A percentile compares a stretch with the other conserved stretches of the same genome.
Evolutionary conservation across 768 basidiomycete genomes (phyloP).

Genomic region (Termitomyces eurrhizus): DNA sequence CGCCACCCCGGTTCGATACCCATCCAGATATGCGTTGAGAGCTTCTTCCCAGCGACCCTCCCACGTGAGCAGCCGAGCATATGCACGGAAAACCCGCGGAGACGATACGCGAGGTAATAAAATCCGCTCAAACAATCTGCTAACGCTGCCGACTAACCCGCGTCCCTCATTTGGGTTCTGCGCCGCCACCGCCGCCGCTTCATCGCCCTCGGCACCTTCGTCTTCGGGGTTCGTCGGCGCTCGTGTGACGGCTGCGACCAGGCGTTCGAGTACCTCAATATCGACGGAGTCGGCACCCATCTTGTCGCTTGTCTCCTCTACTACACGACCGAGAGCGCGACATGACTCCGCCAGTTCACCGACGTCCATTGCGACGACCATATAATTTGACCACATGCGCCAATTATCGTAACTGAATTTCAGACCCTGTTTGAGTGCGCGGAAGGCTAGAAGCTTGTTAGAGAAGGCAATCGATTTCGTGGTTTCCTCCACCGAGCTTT

Average conservation of each 20-base stretch:
- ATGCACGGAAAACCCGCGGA: slow-evolving; percentile 75
- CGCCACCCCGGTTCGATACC: slow-evolving; percentile 71
- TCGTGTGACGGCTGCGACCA: slow-evolving; percentile 84
- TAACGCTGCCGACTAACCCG: slow-evolving; percentile 63
- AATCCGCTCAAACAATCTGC: slow-evolving; percentile 68
- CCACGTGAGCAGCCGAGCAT: slow-evolving; percentile 78
- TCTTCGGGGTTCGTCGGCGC: slow-evolving; percentile 37
- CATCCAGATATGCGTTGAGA: slow-evolving; percentile 79
- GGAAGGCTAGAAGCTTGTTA: slow-evolving; percentile 87
- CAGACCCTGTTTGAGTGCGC: slow-evolving; percentile 88
- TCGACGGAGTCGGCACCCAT: slow-evolving; percentile 62
- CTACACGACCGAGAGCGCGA: slow-evolving; percentile 75
- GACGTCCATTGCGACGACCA: slow-evolving; percentile 89
- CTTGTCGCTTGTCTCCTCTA: slow-evolving; percentile 65
- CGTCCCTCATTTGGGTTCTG: slow-evolving; percentile 59
- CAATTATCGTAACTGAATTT: slow-evolving; percentile 85
- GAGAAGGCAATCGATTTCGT: slow-evolving; percentile 48
- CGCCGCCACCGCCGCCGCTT: slow-evolving; percentile 16
- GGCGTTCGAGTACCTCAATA: slow-evolving; percentile 81
- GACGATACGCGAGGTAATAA: slow-evolving; percentile 83
- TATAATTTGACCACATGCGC: slow-evolving; percentile 99
- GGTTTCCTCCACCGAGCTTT: slow-evolving; percentile 10
- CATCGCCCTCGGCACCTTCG: slow-evolving; percentile 19
- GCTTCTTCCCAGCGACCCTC: slow-evolving; percentile 72
- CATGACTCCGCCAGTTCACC: slow-evolving; percentile 88